Evolutionary conservation across 352 stramenopile species (phyloP).

Genomic region (Phytophthora fragariaefolia): DNA sequence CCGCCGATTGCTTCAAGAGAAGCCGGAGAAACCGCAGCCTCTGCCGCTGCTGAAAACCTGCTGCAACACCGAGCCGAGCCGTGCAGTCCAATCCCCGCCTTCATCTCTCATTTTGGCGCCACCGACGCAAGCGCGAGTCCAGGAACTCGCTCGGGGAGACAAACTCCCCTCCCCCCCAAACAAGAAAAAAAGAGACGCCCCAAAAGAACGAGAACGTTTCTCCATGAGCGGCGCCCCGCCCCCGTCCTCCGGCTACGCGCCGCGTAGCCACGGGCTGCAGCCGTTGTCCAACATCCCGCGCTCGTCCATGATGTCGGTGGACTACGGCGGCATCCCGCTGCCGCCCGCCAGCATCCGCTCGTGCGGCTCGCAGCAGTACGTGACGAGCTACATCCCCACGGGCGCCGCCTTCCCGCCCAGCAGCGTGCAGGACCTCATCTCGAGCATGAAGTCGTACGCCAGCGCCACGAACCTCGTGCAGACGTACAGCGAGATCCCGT

Average conservation of each 20-base stretch:
- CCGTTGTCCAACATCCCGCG: constrained; percentile 43
- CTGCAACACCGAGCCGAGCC: too few relatives aligned
- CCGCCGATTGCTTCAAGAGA: constrained; percentile 7
- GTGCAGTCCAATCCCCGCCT: too few relatives aligned
- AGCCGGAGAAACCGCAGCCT: constrained; percentile 34
- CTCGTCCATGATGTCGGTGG: constrained; percentile 61
- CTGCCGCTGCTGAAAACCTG: constrained; percentile 28
- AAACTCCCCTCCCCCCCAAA: not conserved
- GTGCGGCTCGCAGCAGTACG: constrained; percentile 77
- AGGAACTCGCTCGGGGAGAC: too few relatives aligned
- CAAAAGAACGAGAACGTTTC: too few relatives aligned
- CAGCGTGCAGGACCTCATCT: constrained; percentile 79
- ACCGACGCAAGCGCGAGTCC: constrained; percentile 22
- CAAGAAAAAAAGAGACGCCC: not conserved
- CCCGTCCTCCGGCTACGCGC: constrained; percentile 33
- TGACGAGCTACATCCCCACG: constrained; percentile 80
- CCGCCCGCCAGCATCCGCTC: constrained; percentile 75
- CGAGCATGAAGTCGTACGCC: constrained; percentile 80
- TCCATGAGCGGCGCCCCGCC: constrained; percentile 36
- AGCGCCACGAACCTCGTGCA: constrained; percentile 77
- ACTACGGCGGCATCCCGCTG: constrained; percentile 66
- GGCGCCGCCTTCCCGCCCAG: constrained; percentile 57
- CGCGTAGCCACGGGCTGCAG: constrained; percentile 34
- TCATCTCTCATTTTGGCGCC: constrained; percentile 41
- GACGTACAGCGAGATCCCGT: constrained; percentile 77